Conservation (phyloP, 2,329 filamentous ascomycete species). For the Cladophialophora carrionii region DNA sequence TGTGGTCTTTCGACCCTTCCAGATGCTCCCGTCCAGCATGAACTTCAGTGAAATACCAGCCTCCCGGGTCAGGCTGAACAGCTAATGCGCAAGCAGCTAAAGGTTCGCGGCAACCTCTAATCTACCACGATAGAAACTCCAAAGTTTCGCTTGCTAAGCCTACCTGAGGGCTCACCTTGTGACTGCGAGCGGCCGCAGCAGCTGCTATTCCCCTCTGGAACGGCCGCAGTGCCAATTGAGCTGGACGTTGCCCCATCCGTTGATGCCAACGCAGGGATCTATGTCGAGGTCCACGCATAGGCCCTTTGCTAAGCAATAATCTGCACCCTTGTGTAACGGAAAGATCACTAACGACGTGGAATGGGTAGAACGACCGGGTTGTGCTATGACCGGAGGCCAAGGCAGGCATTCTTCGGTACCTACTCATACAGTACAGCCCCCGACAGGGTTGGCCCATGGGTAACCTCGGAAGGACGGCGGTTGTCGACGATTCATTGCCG, state of each 20-base stretch:
- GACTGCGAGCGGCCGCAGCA: conserved; percentile 13
- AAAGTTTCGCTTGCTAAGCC: background rate
- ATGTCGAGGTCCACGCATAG: background rate
- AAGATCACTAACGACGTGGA: background rate
- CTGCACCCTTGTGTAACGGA: background rate
- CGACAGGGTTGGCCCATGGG: background rate
- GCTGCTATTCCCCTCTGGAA: background rate
- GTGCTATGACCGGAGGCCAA: background rate
- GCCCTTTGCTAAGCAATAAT: background rate
- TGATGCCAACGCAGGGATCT: background rate
- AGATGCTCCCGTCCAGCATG: background rate
- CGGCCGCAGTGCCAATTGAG: background rate
- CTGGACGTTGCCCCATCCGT: background rate
- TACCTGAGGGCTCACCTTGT: conserved; percentile 13
- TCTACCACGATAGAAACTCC: conserved; percentile 15
- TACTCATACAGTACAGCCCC: background rate
- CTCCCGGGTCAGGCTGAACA: background rate
- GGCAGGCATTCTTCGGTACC: background rate
- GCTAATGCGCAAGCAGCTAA: background rate
- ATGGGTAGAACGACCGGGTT: background rate
- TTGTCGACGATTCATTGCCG: background rate
- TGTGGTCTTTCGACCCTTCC: background rate
- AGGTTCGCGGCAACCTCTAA: conserved; percentile 8
- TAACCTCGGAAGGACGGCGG: conserved; percentile 1
- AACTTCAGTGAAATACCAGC: background rate